Percentiles rank a stretch among this genome's conserved stretches.
Evolutionary conservation across 257 asterid genomes (phyloP).

Genomic region (Solanum bulbocastanum): DNA sequence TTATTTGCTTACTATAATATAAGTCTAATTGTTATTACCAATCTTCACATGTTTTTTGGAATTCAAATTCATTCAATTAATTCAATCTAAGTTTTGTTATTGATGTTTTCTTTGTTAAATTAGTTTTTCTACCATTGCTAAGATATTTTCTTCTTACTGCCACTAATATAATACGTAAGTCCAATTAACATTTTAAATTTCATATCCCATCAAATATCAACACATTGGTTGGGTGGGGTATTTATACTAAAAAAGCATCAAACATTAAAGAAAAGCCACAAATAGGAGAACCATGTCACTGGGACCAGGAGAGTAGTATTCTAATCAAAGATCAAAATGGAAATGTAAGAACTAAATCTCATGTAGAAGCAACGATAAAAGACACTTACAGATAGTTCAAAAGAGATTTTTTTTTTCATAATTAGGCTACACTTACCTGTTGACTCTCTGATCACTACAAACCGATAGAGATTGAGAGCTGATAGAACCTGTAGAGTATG

Average conservation of each 20-base stretch:
- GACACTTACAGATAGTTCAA: neutral
- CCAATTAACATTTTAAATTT: neutral
- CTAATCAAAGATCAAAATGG: neutral
- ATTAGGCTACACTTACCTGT: conserved; percentile 29
- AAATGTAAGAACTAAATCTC: neutral
- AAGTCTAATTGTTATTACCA: neutral
- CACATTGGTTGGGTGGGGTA: neutral
- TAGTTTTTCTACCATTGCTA: neutral
- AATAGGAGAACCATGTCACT: neutral
- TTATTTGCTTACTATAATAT: neutral
- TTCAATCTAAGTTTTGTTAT: neutral
- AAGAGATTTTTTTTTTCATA: neutral
- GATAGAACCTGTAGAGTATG: conserved; percentile 58
- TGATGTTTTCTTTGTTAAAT: neutral
- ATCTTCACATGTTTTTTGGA: neutral
- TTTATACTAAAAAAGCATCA: neutral
- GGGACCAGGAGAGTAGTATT: neutral
- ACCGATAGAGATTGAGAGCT: conserved; percentile 84
- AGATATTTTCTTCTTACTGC: neutral
- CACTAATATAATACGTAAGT: neutral
- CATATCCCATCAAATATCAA: neutral
- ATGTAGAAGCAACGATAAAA: neutral
- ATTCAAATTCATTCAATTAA: neutral
- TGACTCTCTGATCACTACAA: conserved; percentile 60
- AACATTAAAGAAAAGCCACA: neutral